Evolutionary conservation across 2,329 filamentous ascomycete species (phyloP).

Genomic region (Colletotrichum sp.): DNA sequence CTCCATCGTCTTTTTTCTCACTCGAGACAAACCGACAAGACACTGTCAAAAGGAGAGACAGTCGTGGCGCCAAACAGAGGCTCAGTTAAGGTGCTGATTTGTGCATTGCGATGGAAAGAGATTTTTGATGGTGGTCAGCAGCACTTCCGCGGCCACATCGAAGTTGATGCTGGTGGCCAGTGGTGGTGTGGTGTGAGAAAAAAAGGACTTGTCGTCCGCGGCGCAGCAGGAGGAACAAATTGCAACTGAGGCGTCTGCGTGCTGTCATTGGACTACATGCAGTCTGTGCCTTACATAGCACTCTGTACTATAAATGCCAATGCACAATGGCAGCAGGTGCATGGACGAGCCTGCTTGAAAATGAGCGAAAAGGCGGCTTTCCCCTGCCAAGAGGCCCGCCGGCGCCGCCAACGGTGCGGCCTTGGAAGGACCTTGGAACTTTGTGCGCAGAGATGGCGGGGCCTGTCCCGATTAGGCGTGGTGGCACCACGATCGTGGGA

Average conservation of each 20-base stretch:
- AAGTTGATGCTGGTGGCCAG: not conserved
- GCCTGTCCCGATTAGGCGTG: constrained; percentile 8
- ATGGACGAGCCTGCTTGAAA: not conserved
- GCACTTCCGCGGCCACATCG: not conserved
- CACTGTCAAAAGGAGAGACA: not conserved
- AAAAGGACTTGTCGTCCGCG: not conserved
- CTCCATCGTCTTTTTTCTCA: not conserved
- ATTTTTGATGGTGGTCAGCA: not conserved
- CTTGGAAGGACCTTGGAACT: constrained; percentile 6
- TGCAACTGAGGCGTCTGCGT: not conserved
- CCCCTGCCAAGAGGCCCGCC: constrained; percentile 10
- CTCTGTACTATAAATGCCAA: not conserved
- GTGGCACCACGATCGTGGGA: not conserved
- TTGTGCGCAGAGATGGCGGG: not conserved
- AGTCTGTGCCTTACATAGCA: no score
- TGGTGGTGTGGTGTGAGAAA: not conserved
- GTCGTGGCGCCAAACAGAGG: not conserved
- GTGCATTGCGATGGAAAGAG: not conserved
- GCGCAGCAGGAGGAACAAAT: not conserved
- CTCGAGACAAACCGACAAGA: not conserved
- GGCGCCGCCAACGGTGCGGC: constrained; percentile 6
- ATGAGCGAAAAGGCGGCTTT: not conserved
- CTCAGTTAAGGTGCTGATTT: constrained; percentile 1
- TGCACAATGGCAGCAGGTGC: not conserved
- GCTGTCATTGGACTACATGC: not conserved